A percentile compares a stretch with the other conserved stretches of the same genome.
Conservation (phyloP, 2,329 filamentous ascomycete genomes). For the Alternaria viburni region DNA sequence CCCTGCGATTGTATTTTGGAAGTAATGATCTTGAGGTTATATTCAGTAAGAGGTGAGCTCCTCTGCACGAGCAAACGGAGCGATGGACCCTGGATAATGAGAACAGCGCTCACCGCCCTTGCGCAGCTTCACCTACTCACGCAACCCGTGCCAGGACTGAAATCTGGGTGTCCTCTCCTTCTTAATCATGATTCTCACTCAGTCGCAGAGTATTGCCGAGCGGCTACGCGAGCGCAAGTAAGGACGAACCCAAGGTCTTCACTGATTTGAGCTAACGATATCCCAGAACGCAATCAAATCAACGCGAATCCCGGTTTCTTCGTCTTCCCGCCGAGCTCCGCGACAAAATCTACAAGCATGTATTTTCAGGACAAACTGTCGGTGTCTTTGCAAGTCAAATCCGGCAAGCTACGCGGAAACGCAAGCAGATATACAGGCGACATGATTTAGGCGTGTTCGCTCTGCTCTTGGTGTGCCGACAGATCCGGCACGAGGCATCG, state of each 20-base stretch:
- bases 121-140: background rate
- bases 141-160: background rate
- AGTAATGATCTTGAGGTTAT: background rate
- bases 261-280: background rate
- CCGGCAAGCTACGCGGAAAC: background rate
- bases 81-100: background rate
- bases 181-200: background rate
- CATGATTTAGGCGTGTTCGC: background rate
- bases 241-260: background rate
- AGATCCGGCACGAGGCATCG: background rate
- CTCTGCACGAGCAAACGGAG: background rate
- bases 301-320: background rate
- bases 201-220: background rate
- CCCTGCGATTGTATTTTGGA: conserved; percentile 3
- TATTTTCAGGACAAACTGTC: background rate
- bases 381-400: background rate
- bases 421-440: background rate
- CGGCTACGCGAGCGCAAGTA: background rate
- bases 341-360: background rate
- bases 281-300: background rate
- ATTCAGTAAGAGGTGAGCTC: background rate
- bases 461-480: background rate
- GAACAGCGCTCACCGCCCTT: background rate
- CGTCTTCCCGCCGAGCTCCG: background rate
- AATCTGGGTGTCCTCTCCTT: background rate